phyloP scores from a whole-genome alignment of 73 alveolate genomes.

The Paramecium sexaurelia region DNA sequence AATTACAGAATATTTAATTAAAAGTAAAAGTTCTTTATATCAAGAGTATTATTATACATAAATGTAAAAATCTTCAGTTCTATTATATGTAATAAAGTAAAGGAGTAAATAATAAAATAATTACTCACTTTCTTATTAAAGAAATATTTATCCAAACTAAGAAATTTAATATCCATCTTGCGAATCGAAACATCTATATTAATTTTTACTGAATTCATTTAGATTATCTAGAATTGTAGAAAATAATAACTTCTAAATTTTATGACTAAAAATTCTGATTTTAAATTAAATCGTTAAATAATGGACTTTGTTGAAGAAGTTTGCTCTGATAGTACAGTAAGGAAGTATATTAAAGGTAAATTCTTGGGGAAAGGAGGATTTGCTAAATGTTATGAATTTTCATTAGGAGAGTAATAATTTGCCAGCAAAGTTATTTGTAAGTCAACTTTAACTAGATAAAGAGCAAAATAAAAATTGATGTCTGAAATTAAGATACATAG shows the following conservation, averaged over 20 bases:
- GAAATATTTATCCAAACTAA: no score
- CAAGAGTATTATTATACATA: no score
- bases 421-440: constrained; percentile 95
- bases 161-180: no score
- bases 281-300: constrained; percentile 26
- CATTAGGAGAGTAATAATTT: constrained; percentile 68
- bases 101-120: no score
- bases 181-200: no score
- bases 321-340: not conserved
- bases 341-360: constrained; percentile 69
- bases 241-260: no score
- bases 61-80: no score
- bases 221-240: no score
- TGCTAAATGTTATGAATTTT: constrained; percentile 94
- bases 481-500: constrained; percentile 94
- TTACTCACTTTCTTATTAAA: no score
- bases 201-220: no score
- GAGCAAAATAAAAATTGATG: constrained; percentile 91
- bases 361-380: constrained; percentile 97
- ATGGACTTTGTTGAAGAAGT: constrained; percentile 29
- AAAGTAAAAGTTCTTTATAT: no score
- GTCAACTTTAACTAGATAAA: constrained; percentile 85
- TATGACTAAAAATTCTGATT: constrained; percentile 48
- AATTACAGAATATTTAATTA: not conserved
- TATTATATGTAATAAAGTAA: no score